phyloP scores from a whole-genome alignment of 176 grass and related monocot species.

The Pontederia crassipes region DNA sequence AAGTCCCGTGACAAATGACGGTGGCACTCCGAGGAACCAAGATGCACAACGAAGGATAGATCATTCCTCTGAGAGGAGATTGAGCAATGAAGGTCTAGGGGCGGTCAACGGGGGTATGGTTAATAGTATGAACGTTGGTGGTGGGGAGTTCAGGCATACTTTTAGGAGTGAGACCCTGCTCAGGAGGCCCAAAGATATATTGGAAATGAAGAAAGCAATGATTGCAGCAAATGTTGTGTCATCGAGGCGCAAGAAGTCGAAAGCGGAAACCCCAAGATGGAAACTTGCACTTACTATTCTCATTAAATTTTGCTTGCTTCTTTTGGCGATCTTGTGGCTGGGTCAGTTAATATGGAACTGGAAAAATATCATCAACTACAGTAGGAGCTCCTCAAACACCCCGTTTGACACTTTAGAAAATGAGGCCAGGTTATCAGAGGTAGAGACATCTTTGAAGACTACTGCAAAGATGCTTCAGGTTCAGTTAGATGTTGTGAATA shows the following conservation, averaged over 20 bases:
- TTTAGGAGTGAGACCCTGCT: slow-evolving; percentile 40
- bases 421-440: slow-evolving; percentile 25
- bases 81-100: slow-evolving; percentile 25
- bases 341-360: slow-evolving; percentile 50
- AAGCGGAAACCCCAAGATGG: slow-evolving; percentile 37
- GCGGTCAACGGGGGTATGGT: slow-evolving; percentile 25
- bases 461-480: slow-evolving; percentile 8
- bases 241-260: slow-evolving; percentile 41
- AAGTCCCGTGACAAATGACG: slow-evolving; percentile 36
- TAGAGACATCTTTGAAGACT: slow-evolving; percentile 15
- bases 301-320: slow-evolving; percentile 39
- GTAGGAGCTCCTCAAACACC: background rate
- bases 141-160: slow-evolving; percentile 43
- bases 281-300: slow-evolving; percentile 37
- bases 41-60: slow-evolving; percentile 46
- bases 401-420: slow-evolving; percentile 29
- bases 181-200: slow-evolving; percentile 33
- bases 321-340: slow-evolving; percentile 38
- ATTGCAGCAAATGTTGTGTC: slow-evolving; percentile 20
- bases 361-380: slow-evolving; percentile 19
- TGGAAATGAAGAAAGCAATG: slow-evolving; percentile 28
- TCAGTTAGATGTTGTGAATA: slow-evolving; percentile 27
- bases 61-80: slow-evolving; percentile 36
- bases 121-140: slow-evolving; percentile 20
- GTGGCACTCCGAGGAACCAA: slow-evolving; percentile 50